Evolutionary conservation across 352 stramenopile species (phyloP).

Genomic region (Pythium aristosporum): DNA sequence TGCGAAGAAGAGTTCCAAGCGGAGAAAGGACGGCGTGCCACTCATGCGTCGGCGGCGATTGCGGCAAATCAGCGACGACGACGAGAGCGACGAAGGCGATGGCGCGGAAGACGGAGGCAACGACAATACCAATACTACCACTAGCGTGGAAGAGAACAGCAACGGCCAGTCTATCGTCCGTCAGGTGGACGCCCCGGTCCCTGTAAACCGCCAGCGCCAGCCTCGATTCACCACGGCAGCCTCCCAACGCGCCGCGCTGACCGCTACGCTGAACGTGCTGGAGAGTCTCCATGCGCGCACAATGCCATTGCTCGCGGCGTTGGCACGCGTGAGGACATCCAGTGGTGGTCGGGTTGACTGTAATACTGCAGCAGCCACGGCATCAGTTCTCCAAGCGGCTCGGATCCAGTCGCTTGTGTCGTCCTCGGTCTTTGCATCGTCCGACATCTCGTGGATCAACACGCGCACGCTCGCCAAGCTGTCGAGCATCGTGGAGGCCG

Average conservation of each 20-base stretch:
- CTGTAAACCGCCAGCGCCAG: not conserved
- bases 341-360: no score
- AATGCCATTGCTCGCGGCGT: not conserved
- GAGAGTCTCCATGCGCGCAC: constrained; percentile 10
- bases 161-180: no score
- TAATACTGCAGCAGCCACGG: not conserved
- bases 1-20: not conserved
- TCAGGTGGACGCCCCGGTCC: not conserved
- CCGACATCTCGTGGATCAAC: constrained; percentile 24
- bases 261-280: not conserved
- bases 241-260: constrained; percentile 15
- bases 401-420: constrained; percentile 21
- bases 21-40: not conserved
- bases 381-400: not conserved
- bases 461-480: constrained; percentile 19
- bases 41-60: constrained; percentile 30
- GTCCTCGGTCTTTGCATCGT: constrained; percentile 15
- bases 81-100: not conserved
- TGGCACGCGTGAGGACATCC: not conserved
- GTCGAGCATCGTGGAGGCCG: constrained; percentile 12
- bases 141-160: not conserved
- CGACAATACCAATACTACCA: not conserved
- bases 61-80: constrained; percentile 31
- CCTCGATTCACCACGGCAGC: constrained; percentile 14
- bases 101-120: not conserved